Evolutionary conservation across 352 stramenopile species (phyloP).

Genomic region (Phytophthora colocasiae): DNA sequence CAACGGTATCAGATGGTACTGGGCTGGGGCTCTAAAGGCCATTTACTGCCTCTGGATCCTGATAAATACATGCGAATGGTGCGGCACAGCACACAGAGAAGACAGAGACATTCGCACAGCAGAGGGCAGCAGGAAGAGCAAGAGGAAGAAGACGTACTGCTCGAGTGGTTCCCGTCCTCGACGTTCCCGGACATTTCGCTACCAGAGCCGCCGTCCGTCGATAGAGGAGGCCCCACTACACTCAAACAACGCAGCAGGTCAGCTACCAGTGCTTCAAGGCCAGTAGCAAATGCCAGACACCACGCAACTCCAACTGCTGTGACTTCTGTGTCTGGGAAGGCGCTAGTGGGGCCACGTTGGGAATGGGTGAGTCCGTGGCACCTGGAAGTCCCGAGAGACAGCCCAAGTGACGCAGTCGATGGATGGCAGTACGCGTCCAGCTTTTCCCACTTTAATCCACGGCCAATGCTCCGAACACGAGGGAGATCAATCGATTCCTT

Average conservation of each 20-base stretch:
- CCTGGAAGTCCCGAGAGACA: slow-evolving; percentile 42
- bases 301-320: slow-evolving; percentile 5
- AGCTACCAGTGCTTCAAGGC: slow-evolving; percentile 15
- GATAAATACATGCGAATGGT: slow-evolving; percentile 69
- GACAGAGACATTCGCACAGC: slow-evolving; percentile 6
- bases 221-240: neutral
- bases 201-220: slow-evolving; percentile 25
- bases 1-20: slow-evolving; percentile 77
- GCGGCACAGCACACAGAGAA: slow-evolving; percentile 19
- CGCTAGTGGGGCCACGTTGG: slow-evolving; percentile 38
- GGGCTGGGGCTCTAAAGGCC: slow-evolving; percentile 78
- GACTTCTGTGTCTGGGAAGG: slow-evolving; percentile 9
- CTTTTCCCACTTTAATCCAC: slow-evolving; percentile 61
- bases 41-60: slow-evolving; percentile 75
- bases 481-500: slow-evolving; percentile 33
- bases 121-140: neutral
- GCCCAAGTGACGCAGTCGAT: slow-evolving; percentile 38
- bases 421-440: slow-evolving; percentile 74
- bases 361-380: slow-evolving; percentile 83
- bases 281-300: neutral
- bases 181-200: slow-evolving; percentile 67
- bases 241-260: slow-evolving; percentile 39
- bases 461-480: slow-evolving; percentile 29
- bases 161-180: slow-evolving; percentile 50
- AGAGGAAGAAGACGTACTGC: slow-evolving; percentile 22